Conservation (phyloP, 73 alveolate species). For the Paramecium primaurelia region DNA sequence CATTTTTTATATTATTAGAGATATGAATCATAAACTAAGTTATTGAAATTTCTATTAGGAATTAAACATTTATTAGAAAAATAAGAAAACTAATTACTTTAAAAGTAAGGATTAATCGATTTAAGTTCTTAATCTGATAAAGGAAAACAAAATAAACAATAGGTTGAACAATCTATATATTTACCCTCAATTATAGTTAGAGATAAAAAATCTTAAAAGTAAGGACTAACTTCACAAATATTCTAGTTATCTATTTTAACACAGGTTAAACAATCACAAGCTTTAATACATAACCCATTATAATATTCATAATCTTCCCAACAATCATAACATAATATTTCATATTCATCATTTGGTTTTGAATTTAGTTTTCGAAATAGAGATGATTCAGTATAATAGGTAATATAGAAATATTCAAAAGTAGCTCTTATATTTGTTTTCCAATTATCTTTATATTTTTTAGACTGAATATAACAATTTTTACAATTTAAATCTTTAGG, state of each 20-base stretch:
- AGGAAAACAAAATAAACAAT: neutral
- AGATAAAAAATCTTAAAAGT: neutral
- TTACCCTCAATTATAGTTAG: neutral
- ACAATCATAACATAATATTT: neutral
- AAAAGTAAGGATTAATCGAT: neutral
- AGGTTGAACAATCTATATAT: neutral
- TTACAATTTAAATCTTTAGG: neutral
- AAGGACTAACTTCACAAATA: neutral
- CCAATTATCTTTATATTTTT: neutral
- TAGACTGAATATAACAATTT: neutral
- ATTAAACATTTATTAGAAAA: neutral
- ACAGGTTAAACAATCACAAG: neutral
- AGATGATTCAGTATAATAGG: neutral
- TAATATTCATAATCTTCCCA: neutral
- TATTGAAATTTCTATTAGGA: neutral
- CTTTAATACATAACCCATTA: neutral
- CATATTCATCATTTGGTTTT: neutral
- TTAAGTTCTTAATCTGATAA: neutral
- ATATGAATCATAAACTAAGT: neutral
- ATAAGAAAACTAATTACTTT: neutral
- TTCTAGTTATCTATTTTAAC: neutral
- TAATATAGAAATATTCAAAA: neutral
- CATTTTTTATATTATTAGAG: neutral
- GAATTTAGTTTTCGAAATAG: neutral
- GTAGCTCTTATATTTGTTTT: neutral